Percentiles rank a stretch among this genome's conserved stretches.
phyloP scores from a whole-genome alignment of 108 stramenopile species.

The Conticribra weissflogii region DNA sequence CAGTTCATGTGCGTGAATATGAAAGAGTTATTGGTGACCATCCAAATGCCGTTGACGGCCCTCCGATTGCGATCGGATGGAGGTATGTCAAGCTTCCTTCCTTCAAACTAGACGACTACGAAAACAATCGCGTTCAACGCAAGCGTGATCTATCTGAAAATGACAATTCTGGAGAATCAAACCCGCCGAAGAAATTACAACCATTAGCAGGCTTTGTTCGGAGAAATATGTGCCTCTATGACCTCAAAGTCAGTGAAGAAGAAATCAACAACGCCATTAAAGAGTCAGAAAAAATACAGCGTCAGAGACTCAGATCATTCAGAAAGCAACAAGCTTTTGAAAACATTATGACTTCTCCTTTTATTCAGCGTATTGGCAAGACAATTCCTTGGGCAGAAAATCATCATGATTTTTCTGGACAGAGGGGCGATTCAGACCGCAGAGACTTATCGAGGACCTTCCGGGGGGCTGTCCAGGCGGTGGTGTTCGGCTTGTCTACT shows the following conservation, averaged over 20 bases:
- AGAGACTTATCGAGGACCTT: not conserved
- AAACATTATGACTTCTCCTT: not conserved
- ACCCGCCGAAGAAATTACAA: not conserved
- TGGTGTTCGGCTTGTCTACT: not conserved
- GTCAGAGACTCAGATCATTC: not conserved
- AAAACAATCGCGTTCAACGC: not conserved
- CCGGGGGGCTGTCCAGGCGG: not conserved
- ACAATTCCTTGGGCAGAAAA: not conserved
- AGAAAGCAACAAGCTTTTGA: not conserved
- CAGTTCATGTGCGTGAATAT: not conserved
- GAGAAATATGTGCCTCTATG: not conserved
- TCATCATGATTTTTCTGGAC: not conserved
- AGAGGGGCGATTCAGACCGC: not conserved
- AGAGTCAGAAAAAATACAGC: not conserved
- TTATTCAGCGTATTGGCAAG: not conserved
- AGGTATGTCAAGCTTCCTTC: not conserved
- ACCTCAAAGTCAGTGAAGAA: not conserved
- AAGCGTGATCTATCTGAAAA: not conserved
- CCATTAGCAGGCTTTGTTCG: not conserved
- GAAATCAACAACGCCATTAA: not conserved
- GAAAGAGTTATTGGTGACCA: not conserved
- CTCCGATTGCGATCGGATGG: not conserved
- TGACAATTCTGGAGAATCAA: not conserved
- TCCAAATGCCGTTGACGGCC: not conserved
- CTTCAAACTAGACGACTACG: not conserved